A percentile compares a stretch with the other conserved stretches of the same genome.
These are phyloP conservation scores for Cercospora brassicicola DNA, from an alignment of 2,329 filamentous ascomycete species.

Conservation along the genomic window DNA sequence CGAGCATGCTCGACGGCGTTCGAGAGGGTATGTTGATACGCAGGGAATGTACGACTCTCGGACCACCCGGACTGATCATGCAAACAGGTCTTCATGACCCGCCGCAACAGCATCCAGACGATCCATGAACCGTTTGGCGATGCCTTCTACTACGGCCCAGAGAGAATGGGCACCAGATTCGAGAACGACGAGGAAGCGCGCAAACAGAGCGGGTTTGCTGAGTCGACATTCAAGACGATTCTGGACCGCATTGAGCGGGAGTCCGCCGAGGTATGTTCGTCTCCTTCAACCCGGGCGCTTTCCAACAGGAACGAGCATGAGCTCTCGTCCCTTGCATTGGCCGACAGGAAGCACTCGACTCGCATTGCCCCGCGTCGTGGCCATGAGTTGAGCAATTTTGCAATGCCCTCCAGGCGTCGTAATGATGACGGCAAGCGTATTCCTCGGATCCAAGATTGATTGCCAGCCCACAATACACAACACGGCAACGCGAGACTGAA, in stretches of 20 bases:
- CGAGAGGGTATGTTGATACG: constrained; percentile 68
- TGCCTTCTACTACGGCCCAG: constrained; percentile 92
- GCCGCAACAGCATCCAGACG: constrained; percentile 74
- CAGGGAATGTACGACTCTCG: neutral
- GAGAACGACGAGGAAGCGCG: constrained; percentile 62
- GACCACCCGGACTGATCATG: constrained; percentile 16
- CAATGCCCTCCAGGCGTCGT: constrained; percentile 7
- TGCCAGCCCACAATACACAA: neutral
- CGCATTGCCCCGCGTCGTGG: neutral
- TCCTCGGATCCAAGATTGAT: neutral
- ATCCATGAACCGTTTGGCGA: constrained; percentile 96
- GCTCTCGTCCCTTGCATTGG: neutral
- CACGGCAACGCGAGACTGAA: neutral
- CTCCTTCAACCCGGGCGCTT: constrained; percentile 17
- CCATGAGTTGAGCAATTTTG: neutral
- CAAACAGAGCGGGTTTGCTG: constrained; percentile 62
- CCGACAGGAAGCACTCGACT: neutral
- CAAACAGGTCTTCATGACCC: constrained; percentile 92
- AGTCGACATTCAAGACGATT: constrained; percentile 73
- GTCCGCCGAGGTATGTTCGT: constrained; percentile 63
- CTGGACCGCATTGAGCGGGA: constrained; percentile 73
- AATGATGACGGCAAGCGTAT: neutral
- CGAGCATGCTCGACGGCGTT: constrained; percentile 95
- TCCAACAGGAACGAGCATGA: neutral
- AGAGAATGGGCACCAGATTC: constrained; percentile 78